Evolutionary conservation across 495 filamentous ascomycete genomes (phyloP).

Genomic region (Hypoxylon lienhwacheense): DNA sequence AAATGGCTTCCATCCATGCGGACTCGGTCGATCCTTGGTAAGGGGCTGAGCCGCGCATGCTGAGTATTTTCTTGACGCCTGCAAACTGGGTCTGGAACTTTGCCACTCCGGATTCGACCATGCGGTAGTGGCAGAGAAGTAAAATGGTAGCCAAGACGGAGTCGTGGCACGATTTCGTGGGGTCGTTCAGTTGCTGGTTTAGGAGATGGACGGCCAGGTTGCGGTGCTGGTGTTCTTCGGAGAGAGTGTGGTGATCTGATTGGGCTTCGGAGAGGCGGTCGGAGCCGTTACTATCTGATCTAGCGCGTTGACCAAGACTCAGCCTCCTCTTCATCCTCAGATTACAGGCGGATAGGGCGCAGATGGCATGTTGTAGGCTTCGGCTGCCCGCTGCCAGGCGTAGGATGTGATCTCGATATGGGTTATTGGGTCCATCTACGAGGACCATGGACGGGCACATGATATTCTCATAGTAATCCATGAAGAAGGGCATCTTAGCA

Average conservation of each 20-base stretch:
- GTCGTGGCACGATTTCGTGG: slow-evolving; percentile 73
- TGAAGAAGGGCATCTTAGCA: slow-evolving; percentile 61
- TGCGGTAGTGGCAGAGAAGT: slow-evolving; percentile 87
- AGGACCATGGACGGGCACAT: slow-evolving; percentile 90
- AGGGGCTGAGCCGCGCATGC: slow-evolving; percentile 69
- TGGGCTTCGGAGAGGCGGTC: slow-evolving; percentile 39
- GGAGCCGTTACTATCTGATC: slow-evolving; percentile 41
- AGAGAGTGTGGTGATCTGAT: slow-evolving; percentile 53
- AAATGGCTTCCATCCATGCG: slow-evolving; percentile 91
- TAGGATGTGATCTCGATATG: slow-evolving; percentile 82
- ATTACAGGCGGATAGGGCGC: slow-evolving; percentile 85
- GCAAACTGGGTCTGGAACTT: slow-evolving; percentile 94
- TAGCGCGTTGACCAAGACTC: slow-evolving; percentile 53
- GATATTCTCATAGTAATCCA: slow-evolving; percentile 81
- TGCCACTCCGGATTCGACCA: slow-evolving; percentile 88
- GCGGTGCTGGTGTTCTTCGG: slow-evolving; percentile 84
- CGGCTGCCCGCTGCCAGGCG: slow-evolving; percentile 75
- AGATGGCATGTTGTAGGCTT: slow-evolving; percentile 88
- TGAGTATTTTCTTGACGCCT: slow-evolving; percentile 88
- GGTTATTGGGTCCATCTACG: slow-evolving; percentile 82
- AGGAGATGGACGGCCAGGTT: slow-evolving; percentile 77
- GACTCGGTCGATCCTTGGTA: slow-evolving; percentile 68
- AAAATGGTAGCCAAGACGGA: slow-evolving; percentile 86
- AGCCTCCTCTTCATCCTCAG: slow-evolving; percentile 63
- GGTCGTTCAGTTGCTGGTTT: slow-evolving; percentile 79